phyloP scores from a whole-genome alignment of 1,139 yeast species.

The Protomyces pachydermus region DNA sequence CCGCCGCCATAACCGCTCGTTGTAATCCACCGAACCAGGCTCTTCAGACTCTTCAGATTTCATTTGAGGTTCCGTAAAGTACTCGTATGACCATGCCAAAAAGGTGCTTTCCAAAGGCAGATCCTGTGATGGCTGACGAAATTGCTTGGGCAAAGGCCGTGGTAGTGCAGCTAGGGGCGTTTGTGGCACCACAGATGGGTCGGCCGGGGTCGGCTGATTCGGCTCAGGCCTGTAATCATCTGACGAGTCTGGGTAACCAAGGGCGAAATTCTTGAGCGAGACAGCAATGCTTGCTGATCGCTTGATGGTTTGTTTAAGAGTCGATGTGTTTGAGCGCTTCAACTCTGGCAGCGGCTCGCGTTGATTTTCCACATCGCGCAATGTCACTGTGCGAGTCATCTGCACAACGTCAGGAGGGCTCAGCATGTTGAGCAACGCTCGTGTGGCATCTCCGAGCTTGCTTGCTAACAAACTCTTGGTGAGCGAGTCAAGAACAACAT shows the following conservation, averaged over 20 bases:
- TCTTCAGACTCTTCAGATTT: slow-evolving; percentile 73
- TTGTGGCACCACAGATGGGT: slow-evolving; percentile 34
- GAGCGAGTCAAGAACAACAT: slow-evolving; percentile 68
- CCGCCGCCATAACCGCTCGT: slow-evolving; percentile 80
- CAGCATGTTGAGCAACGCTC: slow-evolving; percentile 45
- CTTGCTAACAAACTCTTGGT: slow-evolving; percentile 58
- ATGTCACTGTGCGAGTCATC: neutral
- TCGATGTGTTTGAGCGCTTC: slow-evolving; percentile 2
- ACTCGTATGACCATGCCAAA: slow-evolving; percentile 83
- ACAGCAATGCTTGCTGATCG: slow-evolving; percentile 42
- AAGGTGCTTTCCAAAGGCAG: slow-evolving; percentile 66
- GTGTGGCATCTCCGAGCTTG: slow-evolving; percentile 59
- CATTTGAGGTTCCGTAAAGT: slow-evolving; percentile 96
- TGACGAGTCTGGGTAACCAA: slow-evolving; percentile 34
- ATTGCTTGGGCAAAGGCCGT: slow-evolving; percentile 27
- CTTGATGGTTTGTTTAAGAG: slow-evolving; percentile 34
- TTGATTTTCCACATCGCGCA: slow-evolving; percentile 7
- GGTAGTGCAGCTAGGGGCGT: slow-evolving; percentile 32
- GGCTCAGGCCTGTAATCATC: slow-evolving; percentile 30
- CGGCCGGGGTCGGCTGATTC: slow-evolving; percentile 32
- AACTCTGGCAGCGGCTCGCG: neutral
- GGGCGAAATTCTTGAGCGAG: slow-evolving; percentile 38
- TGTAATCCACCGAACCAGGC: slow-evolving; percentile 85
- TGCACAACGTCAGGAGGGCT: slow-evolving; percentile 11
- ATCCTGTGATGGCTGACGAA: slow-evolving; percentile 11